Percentiles rank a stretch among this genome's conserved stretches.
phyloP scores from a whole-genome alignment of 371 early-diverging fungal genomes.

The Capniomyces stellatus region DNA sequence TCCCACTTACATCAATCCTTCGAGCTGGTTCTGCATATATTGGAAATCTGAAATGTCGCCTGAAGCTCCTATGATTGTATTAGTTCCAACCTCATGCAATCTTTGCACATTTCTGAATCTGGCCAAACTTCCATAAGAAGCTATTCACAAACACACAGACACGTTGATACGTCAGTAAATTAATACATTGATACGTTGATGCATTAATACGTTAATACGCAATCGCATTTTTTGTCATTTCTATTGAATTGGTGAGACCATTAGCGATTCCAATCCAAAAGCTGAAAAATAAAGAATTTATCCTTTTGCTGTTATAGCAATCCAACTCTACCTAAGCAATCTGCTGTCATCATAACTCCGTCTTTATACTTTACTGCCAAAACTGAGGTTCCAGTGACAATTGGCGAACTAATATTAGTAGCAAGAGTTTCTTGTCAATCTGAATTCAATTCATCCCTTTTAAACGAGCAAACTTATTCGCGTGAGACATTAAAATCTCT shows the following conservation, averaged over 20 bases:
- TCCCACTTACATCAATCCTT: conserved; percentile 47
- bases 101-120: conserved; percentile 85
- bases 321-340: conserved; percentile 79
- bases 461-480: neutral
- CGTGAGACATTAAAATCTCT: neutral
- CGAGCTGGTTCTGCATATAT: conserved; percentile 69
- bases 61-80: conserved; percentile 75
- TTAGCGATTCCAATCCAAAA: too few species aligned
- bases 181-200: too few species aligned
- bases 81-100: conserved; percentile 57
- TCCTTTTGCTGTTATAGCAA: too few species aligned
- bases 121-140: conserved; percentile 91
- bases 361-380: conserved; percentile 91
- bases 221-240: too few species aligned
- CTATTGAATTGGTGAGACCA: too few species aligned
- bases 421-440: neutral
- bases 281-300: too few species aligned
- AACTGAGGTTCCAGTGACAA: conserved; percentile 94
- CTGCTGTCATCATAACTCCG: conserved; percentile 95
- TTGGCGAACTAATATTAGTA: conserved; percentile 41
- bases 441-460: neutral
- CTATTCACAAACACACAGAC: too few species aligned
- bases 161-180: too few species aligned
- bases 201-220: too few species aligned
- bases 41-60: conserved; percentile 95